Base-by-base conservation (phyloP, 108 stramenopile species). In the Cyclotella sp. region DNA sequence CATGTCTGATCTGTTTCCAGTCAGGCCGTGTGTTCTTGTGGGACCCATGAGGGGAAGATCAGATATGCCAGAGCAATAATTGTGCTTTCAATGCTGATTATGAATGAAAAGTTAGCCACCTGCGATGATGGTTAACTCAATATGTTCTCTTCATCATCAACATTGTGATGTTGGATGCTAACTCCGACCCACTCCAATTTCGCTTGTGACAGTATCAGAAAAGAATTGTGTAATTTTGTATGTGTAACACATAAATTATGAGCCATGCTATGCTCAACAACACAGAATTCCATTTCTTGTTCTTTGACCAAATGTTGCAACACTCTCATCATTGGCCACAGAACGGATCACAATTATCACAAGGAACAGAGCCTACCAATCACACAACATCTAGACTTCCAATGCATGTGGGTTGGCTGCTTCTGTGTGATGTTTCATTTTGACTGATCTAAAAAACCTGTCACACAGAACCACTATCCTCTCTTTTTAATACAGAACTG, bases 21-120 rank as follows among this genome's bases (percentile, higher is more conserved):
- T 16, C 91, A 82, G 18, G 86, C 79, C 68, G 90, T 85, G 9
- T 89, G 88, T 83, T 93, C 92, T 19, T 89, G 84, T 49, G 87
- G 78, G 3, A 93, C 88, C 54, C 90, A 51, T 63, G 0, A 47
- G 63, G 18, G 73, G 73, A 18, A 52, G 63, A n/a, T 49, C 41
- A 28, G 63, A 61, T 43, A 73, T 57, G 24, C 34, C 60, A 34
- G 60, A 62, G 5, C 24, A 18, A 27, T 29, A 27, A 58, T 54
- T 44, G 47, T 60, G 16, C 72, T 47, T 3, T 40, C 73, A 16
- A 63, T 34, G 30, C 46, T 51, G 49, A 49, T 49, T 18, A 10
- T 29, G 21, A n/a, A 39, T 15, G 30, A 26, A 26, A 22, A 64
- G 63, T 47, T 44, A 9, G 43, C 26, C 26, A 43, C 45, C 1